A percentile compares a stretch with the other conserved stretches of the same genome.
These are phyloP conservation scores for Citrus glauca DNA, from an alignment of 345 rosid genomes.

Conservation along the genomic window DNA sequence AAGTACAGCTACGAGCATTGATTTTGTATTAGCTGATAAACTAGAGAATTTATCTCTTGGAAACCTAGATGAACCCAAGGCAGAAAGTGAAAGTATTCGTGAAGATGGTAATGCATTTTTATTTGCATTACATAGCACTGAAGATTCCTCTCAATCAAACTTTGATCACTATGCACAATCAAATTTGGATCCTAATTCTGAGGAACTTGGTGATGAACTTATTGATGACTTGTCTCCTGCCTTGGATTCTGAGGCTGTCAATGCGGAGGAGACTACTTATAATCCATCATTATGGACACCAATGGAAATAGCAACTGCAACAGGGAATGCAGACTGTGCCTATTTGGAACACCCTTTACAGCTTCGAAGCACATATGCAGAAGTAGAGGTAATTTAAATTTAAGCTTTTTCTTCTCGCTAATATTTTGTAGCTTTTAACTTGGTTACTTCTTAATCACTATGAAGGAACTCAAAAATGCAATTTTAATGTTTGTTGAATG, in stretches of 20 bases:
- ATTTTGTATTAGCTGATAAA: slow-evolving; percentile 31
- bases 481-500: background rate
- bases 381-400: slow-evolving; percentile 61
- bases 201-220: slow-evolving; percentile 17
- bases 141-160: slow-evolving; percentile 20
- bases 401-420: slow-evolving; percentile 6
- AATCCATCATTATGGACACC: slow-evolving; percentile 81
- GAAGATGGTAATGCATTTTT: slow-evolving; percentile 53
- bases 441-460: background rate
- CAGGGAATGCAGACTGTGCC: slow-evolving; percentile 58
- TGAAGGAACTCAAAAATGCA: background rate
- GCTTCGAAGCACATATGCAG: slow-evolving; percentile 80
- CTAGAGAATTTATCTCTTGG: slow-evolving; percentile 32
- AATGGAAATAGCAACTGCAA: slow-evolving; percentile 75
- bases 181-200: slow-evolving; percentile 16
- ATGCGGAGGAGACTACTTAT: slow-evolving; percentile 33
- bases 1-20: slow-evolving; percentile 25
- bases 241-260: slow-evolving; percentile 31
- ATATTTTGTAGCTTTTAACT: background rate
- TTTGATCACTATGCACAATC: slow-evolving; percentile 8
- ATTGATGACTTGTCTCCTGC: slow-evolving; percentile 31
- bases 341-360: slow-evolving; percentile 61
- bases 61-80: slow-evolving; percentile 28
- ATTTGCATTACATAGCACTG: slow-evolving; percentile 39
- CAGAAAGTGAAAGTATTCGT: slow-evolving; percentile 27